phyloP scores from a whole-genome alignment of 371 early-diverging fungal species.

The Mortierella sp. region DNA sequence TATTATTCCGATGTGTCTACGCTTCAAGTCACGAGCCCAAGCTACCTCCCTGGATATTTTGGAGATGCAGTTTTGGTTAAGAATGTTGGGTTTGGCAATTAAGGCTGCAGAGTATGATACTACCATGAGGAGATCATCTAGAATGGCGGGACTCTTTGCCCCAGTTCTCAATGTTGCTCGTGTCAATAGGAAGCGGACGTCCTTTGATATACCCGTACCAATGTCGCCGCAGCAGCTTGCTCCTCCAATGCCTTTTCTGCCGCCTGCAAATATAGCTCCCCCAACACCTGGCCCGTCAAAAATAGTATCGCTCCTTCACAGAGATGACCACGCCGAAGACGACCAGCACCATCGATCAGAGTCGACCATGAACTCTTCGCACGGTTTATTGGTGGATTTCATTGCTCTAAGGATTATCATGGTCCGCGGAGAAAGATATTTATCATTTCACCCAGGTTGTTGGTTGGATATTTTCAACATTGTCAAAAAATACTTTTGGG shows the following conservation, averaged over 20 bases:
- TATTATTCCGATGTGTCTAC: slow-evolving; percentile 67
- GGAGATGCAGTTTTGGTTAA: slow-evolving; percentile 54
- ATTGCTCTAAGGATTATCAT: slow-evolving; percentile 69
- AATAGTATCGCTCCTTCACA: slow-evolving; percentile 13
- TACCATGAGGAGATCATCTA: slow-evolving; percentile 56
- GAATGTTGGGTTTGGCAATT: slow-evolving; percentile 35
- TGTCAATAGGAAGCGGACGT: slow-evolving; percentile 13
- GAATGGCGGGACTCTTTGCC: slow-evolving; percentile 59
- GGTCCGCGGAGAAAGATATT: slow-evolving; percentile 60
- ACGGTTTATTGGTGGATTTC: slow-evolving; percentile 60
- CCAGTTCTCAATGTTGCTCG: slow-evolving; percentile 58
- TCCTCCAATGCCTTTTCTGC: slow-evolving; percentile 27
- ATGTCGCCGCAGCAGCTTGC: slow-evolving; percentile 24
- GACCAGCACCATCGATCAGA: slow-evolving; percentile 19
- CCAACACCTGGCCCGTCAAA: slow-evolving; percentile 35
- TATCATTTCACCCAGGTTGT: slow-evolving; percentile 44
- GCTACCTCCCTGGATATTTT: slow-evolving; percentile 54
- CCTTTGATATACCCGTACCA: slow-evolving; percentile 8
- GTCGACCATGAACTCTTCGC: slow-evolving; percentile 40
- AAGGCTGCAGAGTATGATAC: slow-evolving; percentile 61
- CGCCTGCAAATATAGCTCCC: slow-evolving; percentile 30
- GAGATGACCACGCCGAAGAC: slow-evolving; percentile 12
- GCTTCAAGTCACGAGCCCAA: slow-evolving; percentile 46
- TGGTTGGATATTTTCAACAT: slow-evolving; percentile 59
- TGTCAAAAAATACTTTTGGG: slow-evolving; percentile 61